A percentile compares a stretch with the other conserved stretches of the same genome.
Conservation (phyloP, 495 filamentous ascomycete genomes). For the Xylaria castorea region DNA sequence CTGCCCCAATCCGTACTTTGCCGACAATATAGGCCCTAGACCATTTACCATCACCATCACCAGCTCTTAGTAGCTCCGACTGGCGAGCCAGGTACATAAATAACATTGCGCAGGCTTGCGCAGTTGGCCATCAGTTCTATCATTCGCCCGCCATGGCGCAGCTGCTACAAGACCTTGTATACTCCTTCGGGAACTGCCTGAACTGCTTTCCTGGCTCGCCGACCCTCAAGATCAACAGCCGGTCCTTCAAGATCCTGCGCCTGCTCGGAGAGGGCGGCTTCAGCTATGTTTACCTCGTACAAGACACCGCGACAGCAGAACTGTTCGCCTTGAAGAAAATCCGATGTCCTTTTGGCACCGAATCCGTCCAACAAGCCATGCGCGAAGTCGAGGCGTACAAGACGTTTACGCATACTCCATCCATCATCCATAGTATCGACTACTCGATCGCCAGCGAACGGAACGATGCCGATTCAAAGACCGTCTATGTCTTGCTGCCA, state of each 20-base stretch:
- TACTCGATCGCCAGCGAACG: slow-evolving; percentile 67
- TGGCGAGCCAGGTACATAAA: not conserved
- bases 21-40: not conserved
- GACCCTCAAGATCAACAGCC: slow-evolving; percentile 91
- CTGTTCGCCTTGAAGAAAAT: slow-evolving; percentile 98
- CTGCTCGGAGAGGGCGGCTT: slow-evolving; percentile 97
- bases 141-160: slow-evolving; percentile 69
- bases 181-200: slow-evolving; percentile 90
- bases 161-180: slow-evolving; percentile 85
- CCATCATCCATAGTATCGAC: slow-evolving; percentile 92
- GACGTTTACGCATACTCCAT: slow-evolving; percentile 78
- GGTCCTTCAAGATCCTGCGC: slow-evolving; percentile 92
- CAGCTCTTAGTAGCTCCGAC: not conserved
- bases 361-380: slow-evolving; percentile 91
- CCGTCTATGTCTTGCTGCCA: slow-evolving; percentile 93
- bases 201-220: slow-evolving; percentile 94
- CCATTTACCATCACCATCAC: not conserved
- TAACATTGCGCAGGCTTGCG: slow-evolving; percentile 7
- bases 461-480: slow-evolving; percentile 77
- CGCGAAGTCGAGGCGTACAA: slow-evolving; percentile 97
- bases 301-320: slow-evolving; percentile 79
- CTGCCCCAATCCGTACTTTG: not conserved
- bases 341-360: slow-evolving; percentile 94
- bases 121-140: not conserved
- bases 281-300: slow-evolving; percentile 97